Percentiles rank a stretch among this genome's conserved stretches.
phyloP scores from a whole-genome alignment of 345 rosid species.

The Viola odorata region DNA sequence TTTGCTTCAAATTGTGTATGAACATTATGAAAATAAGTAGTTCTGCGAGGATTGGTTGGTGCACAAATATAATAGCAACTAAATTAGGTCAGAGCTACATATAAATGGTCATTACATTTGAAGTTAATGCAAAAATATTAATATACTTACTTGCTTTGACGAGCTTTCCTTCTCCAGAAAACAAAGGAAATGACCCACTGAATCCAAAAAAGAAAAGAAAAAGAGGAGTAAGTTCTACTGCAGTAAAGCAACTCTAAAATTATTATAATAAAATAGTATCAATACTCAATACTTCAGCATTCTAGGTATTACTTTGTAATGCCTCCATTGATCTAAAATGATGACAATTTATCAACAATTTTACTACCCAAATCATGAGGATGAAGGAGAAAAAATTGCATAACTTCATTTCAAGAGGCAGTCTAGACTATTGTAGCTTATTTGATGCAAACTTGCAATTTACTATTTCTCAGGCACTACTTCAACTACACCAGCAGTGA shows the following conservation, averaged over 20 bases:
- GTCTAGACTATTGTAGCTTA: not conserved
- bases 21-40: not conserved
- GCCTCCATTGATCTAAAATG: too few relatives aligned
- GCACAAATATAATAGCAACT: not conserved
- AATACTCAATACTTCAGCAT: too few relatives aligned
- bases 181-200: conserved; percentile 79
- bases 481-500: not conserved
- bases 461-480: not conserved
- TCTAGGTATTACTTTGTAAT: too few relatives aligned
- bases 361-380: too few relatives aligned
- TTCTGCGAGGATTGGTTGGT: not conserved
- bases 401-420: not conserved
- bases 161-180: conserved; percentile 82
- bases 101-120: too few relatives aligned
- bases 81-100: not conserved
- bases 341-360: too few relatives aligned
- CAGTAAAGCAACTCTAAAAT: not conserved
- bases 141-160: conserved; percentile 74
- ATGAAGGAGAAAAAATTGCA: not conserved
- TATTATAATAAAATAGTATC: too few relatives aligned
- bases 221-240: conserved; percentile 1
- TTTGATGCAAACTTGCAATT: not conserved
- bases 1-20: not conserved
- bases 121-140: not conserved
- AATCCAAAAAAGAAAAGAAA: conserved; percentile 15